A percentile compares a stretch with the other conserved stretches of the same genome.
phyloP scores from a whole-genome alignment of 192 early-diverging fungal genomes.

The Coemansia biformis region DNA sequence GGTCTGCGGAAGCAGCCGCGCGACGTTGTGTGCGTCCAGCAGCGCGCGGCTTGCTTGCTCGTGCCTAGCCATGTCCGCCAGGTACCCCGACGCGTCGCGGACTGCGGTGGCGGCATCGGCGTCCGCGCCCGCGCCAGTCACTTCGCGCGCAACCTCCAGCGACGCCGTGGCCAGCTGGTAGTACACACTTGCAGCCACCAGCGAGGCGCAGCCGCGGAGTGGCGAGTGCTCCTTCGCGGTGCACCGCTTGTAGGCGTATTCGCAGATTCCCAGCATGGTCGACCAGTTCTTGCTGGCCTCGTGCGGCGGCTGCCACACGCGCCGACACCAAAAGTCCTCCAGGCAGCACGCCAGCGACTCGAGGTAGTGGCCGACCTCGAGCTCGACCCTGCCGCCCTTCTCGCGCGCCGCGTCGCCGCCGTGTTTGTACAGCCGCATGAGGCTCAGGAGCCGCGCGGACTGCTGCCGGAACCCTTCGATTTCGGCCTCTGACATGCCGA shows the following conservation, averaged over 20 bases:
- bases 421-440: slow-evolving; percentile 41
- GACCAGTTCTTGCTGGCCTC: slow-evolving; percentile 38
- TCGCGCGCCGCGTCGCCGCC: slow-evolving; percentile 36
- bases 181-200: slow-evolving; percentile 23
- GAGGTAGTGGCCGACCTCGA: slow-evolving; percentile 37
- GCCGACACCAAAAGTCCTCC: slow-evolving; percentile 41
- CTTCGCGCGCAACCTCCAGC: slow-evolving; percentile 11
- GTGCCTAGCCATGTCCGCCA: slow-evolving; percentile 21
- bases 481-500: slow-evolving; percentile 12
- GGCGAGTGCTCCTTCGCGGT: slow-evolving; percentile 11
- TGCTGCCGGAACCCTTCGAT: slow-evolving; percentile 25
- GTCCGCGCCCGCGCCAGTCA: not conserved
- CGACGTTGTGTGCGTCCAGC: slow-evolving; percentile 17
- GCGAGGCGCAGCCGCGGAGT: slow-evolving; percentile 30
- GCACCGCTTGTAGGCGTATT: slow-evolving; percentile 20
- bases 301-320: slow-evolving; percentile 13
- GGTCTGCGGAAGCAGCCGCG: slow-evolving; percentile 30
- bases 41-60: slow-evolving; percentile 14
- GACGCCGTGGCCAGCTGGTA: slow-evolving; percentile 29
- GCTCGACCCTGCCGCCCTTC: slow-evolving; percentile 18
- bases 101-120: no score
- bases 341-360: slow-evolving; percentile 45
- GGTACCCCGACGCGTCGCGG: slow-evolving; percentile 11
- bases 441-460: slow-evolving; percentile 16
- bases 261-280: slow-evolving; percentile 38